Conservation (phyloP, 2,329 filamentous ascomycete genomes). For the Daldinia sp. region DNA sequence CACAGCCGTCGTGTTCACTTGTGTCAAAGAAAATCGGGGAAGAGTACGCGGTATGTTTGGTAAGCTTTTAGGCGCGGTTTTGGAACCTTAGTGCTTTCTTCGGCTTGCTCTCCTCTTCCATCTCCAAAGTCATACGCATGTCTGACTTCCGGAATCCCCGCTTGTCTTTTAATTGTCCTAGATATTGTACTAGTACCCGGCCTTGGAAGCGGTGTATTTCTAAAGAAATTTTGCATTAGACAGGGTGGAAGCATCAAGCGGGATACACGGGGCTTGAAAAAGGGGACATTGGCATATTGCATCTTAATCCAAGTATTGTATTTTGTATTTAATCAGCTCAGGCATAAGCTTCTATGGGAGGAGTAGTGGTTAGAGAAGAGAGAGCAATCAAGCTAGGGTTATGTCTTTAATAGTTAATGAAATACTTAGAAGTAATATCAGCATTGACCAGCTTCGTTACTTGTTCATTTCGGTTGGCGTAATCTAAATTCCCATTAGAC, state of each 20-base stretch:
- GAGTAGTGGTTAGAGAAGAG: neutral
- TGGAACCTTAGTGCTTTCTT: conserved; percentile 51
- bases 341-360: neutral
- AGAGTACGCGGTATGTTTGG: conserved; percentile 78
- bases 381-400: neutral
- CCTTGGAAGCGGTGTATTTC: neutral
- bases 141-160: too few species aligned
- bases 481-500: neutral
- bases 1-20: conserved; percentile 77
- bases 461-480: neutral
- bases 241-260: conserved; percentile 12
- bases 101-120: neutral
- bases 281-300: neutral
- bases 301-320: neutral
- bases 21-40: conserved; percentile 70
- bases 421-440: neutral
- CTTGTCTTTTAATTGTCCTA: neutral
- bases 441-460: neutral
- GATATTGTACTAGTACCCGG: neutral
- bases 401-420: neutral
- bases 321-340: neutral
- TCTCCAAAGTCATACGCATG: neutral
- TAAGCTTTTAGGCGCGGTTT: conserved; percentile 65
- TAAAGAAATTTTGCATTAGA: conserved; percentile 21
- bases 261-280: conserved; percentile 17